phyloP scores from a whole-genome alignment of 108 stramenopile genomes.

The Nitzschia sp. region DNA sequence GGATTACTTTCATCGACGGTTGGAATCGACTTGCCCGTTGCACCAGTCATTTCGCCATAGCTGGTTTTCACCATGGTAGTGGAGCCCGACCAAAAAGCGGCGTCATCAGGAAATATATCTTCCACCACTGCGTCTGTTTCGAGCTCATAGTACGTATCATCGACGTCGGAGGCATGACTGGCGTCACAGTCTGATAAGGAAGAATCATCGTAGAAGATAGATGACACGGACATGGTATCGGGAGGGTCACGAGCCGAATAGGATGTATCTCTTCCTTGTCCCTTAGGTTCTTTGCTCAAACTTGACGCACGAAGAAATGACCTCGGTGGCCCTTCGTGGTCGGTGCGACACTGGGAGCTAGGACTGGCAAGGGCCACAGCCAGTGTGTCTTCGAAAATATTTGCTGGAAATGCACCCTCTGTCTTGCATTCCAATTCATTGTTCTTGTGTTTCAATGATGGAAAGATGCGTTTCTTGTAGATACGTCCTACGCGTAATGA shows the following conservation, averaged over 20 bases:
- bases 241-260: neutral
- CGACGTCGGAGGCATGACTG: too few species aligned
- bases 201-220: neutral
- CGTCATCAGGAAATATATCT: too few species aligned
- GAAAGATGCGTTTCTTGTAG: too few species aligned
- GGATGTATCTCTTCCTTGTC: neutral
- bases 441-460: neutral
- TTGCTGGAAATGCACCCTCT: neutral
- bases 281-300: neutral
- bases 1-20: too few species aligned
- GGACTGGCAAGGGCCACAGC: neutral
- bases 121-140: too few species aligned
- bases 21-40: too few species aligned
- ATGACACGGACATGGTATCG: slow-evolving; percentile 1
- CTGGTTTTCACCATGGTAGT: too few species aligned
- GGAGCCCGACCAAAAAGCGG: too few species aligned
- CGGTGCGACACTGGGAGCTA: neutral
- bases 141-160: too few species aligned
- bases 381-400: neutral
- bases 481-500: too few species aligned
- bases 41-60: too few species aligned
- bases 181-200: too few species aligned
- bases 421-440: neutral
- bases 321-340: neutral
- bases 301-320: neutral